phyloP scores from a whole-genome alignment of 1,139 yeast genomes.

The Debaryomyces coudertii region DNA sequence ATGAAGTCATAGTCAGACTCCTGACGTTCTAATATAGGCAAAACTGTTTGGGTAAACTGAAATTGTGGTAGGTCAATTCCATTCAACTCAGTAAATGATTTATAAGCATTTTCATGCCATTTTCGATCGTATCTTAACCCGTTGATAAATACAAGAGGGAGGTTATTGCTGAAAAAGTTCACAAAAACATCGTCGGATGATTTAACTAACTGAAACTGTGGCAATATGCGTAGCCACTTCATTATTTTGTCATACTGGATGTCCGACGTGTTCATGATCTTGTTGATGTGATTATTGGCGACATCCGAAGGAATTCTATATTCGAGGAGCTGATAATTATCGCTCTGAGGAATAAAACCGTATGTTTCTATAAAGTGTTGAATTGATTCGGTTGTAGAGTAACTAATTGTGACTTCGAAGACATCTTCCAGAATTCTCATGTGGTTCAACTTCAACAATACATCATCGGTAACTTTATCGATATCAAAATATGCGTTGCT shows the following conservation, averaged over 20 bases:
- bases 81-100: constrained; percentile 15
- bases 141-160: constrained; percentile 21
- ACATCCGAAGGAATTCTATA: constrained; percentile 10
- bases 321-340: constrained; percentile 20
- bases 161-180: constrained; percentile 20
- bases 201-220: constrained; percentile 26
- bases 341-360: constrained; percentile 55
- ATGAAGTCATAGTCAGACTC: constrained; percentile 30
- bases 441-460: constrained; percentile 32
- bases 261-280: constrained; percentile 6
- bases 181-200: constrained; percentile 20
- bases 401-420: constrained; percentile 46
- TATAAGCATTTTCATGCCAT: constrained; percentile 19
- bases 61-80: constrained; percentile 14
- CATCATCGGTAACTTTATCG: constrained; percentile 50
- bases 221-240: constrained; percentile 33
- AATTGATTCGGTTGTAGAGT: constrained; percentile 51
- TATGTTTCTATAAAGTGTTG: constrained; percentile 53
- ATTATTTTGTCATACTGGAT: constrained; percentile 14
- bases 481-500: constrained; percentile 65
- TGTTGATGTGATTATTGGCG: constrained; percentile 2
- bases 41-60: constrained; percentile 17
- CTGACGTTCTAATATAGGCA: constrained; percentile 25
- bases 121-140: constrained; percentile 18
- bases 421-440: constrained; percentile 16